Conservation (phyloP, 2,329 filamentous ascomycete species). For the Fusarium armeniacum region DNA sequence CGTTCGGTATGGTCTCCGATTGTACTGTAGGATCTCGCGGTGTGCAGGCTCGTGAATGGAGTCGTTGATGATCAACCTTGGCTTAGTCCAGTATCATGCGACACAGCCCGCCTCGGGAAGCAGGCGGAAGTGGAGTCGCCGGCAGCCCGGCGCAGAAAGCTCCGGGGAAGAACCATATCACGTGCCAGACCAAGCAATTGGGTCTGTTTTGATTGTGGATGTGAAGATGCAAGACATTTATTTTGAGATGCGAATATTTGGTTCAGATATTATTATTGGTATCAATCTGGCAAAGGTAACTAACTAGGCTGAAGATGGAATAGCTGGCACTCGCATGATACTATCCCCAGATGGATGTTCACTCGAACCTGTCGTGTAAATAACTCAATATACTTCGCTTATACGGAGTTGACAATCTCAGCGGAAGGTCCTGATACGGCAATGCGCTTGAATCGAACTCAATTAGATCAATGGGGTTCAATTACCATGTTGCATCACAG, state of each 20-base stretch:
- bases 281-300: slow-evolving; percentile 28
- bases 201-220: slow-evolving; percentile 22
- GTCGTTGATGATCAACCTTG: slow-evolving; percentile 36
- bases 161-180: slow-evolving; percentile 43
- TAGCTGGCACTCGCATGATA: slow-evolving; percentile 16
- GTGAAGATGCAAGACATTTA: slow-evolving; percentile 12
- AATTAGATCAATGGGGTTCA: slow-evolving; percentile 27
- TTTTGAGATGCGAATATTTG: slow-evolving; percentile 11
- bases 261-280: slow-evolving; percentile 20
- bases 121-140: slow-evolving; percentile 39
- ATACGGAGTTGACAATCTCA: slow-evolving; percentile 6
- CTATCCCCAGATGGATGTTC: not conserved
- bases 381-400: slow-evolving; percentile 27
- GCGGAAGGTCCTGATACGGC: slow-evolving; percentile 38
- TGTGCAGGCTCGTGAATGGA: slow-evolving; percentile 42
- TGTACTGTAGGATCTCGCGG: slow-evolving; percentile 26
- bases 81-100: slow-evolving; percentile 46
- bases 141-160: slow-evolving; percentile 44
- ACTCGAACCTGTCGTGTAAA: slow-evolving; percentile 15
- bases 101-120: slow-evolving; percentile 39
- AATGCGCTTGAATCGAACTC: slow-evolving; percentile 3
- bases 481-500: slow-evolving; percentile 27
- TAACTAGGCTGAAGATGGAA: slow-evolving; percentile 34
- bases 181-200: slow-evolving; percentile 29
- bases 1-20: slow-evolving; percentile 6